A percentile compares a stretch with the other conserved stretches of the same genome.
Evolutionary conservation across 257 asterid genomes (phyloP).

Genomic region (Paulownia fortunei): DNA sequence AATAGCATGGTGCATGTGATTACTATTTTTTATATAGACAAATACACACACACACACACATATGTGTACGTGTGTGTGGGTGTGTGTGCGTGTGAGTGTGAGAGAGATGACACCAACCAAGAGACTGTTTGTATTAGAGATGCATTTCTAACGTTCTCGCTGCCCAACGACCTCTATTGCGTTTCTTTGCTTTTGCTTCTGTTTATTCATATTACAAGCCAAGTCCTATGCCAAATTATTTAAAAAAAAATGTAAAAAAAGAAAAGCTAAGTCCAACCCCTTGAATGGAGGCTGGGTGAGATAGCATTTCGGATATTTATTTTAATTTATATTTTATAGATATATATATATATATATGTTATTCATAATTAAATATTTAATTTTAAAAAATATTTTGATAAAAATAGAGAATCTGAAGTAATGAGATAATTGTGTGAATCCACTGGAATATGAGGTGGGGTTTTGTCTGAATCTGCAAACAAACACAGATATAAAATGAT

Average conservation of each 20-base stretch:
- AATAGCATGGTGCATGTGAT: slow-evolving; percentile 46
- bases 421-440: slow-evolving; percentile 61
- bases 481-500: slow-evolving; percentile 31
- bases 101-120: background rate
- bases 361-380: too few species aligned
- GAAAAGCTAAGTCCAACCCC: slow-evolving; percentile 18
- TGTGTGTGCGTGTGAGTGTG: background rate
- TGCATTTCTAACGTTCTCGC: background rate
- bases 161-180: slow-evolving; percentile 18
- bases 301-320: too few species aligned
- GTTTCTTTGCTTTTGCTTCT: slow-evolving; percentile 25
- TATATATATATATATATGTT: too few species aligned
- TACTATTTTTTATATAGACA: slow-evolving; percentile 22
- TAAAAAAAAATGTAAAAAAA: background rate
- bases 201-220: background rate
- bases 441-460: slow-evolving; percentile 61
- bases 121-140: background rate
- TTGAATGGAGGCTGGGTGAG: slow-evolving; percentile 21
- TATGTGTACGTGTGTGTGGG: background rate
- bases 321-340: too few species aligned
- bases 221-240: too few species aligned
- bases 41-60: slow-evolving; percentile 19
- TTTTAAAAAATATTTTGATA: too few species aligned
- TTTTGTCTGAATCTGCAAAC: slow-evolving; percentile 45
- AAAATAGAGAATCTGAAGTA: too few species aligned